Conservation (phyloP, 116 monocot species). For the Zostera marina region DNA sequence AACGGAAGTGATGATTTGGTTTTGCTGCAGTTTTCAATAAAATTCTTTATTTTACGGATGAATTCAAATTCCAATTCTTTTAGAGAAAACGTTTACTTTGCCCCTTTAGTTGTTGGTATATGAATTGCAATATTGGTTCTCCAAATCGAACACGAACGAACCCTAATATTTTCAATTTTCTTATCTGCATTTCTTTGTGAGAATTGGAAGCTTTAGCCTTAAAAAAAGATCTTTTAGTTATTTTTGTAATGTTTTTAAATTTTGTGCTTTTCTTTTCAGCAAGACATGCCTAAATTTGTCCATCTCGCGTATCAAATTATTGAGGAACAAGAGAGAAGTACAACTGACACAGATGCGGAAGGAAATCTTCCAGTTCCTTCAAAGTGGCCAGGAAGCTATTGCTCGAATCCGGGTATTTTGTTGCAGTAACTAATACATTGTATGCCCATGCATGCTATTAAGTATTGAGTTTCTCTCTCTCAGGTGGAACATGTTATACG, state of each 20-base stretch:
- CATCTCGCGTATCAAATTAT: constrained; percentile 76
- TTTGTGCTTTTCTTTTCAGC: constrained; percentile 20
- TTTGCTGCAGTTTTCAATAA: too few species aligned
- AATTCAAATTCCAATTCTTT: too few species aligned
- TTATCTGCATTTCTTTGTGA: not conserved
- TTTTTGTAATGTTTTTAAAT: not conserved
- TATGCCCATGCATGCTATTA: not conserved
- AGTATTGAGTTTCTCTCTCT: constrained; percentile 2
- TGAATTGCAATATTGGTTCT: too few species aligned
- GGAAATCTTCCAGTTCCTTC: constrained; percentile 77
- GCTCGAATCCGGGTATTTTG: constrained; percentile 67
- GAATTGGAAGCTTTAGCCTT: too few species aligned
- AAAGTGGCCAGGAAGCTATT: constrained; percentile 81
- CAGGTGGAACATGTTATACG: constrained; percentile 95
- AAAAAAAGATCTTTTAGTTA: not conserved
- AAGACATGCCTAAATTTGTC: constrained; percentile 88
- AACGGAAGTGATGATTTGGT: too few species aligned
- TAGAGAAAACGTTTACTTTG: too few species aligned
- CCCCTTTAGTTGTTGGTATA: too few species aligned
- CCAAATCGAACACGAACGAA: too few species aligned
- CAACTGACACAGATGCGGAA: constrained; percentile 72
- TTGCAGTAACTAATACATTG: not conserved
- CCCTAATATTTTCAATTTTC: too few species aligned
- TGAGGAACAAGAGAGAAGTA: constrained; percentile 73
- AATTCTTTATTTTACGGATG: too few species aligned